A percentile compares a stretch with the other conserved stretches of the same genome.
Evolutionary conservation across 306 rosid species (phyloP).

Genomic region (Mucuna pruriens): DNA sequence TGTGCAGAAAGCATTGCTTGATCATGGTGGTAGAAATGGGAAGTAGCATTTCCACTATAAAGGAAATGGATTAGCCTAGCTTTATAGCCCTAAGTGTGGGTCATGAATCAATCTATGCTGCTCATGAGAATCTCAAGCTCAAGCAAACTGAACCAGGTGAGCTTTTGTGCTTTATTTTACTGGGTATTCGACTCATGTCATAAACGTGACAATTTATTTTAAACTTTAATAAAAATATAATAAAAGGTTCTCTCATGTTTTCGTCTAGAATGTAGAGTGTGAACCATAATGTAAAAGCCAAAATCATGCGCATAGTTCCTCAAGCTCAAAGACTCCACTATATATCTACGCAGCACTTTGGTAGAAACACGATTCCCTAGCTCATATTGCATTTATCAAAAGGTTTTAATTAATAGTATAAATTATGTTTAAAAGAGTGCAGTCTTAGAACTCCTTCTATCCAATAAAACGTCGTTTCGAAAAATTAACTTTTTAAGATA

Average conservation of each 20-base stretch:
- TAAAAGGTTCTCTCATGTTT: not conserved
- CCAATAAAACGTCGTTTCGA: too few relatives aligned
- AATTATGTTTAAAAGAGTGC: too few relatives aligned
- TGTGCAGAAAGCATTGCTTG: conserved; percentile 65
- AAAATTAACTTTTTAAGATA: too few relatives aligned
- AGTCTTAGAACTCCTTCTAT: too few relatives aligned
- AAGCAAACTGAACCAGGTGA: conserved; percentile 77
- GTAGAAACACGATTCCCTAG: too few relatives aligned
- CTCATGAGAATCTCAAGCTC: conserved; percentile 69
- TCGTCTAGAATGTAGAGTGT: too few relatives aligned
- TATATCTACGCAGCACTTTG: too few relatives aligned
- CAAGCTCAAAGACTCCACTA: too few relatives aligned
- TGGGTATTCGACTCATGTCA: conserved; percentile 1
- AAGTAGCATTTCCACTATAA: conserved; percentile 71
- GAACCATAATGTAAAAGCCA: too few relatives aligned
- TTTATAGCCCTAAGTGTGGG: conserved; percentile 89
- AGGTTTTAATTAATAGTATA: too few relatives aligned
- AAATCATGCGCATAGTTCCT: too few relatives aligned
- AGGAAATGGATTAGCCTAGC: conserved; percentile 70
- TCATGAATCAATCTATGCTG: conserved; percentile 81
- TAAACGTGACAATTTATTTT: not conserved
- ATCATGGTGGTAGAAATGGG: conserved; percentile 49
- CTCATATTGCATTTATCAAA: too few relatives aligned
- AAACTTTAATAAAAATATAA: not conserved
- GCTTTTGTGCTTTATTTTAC: conserved; percentile 23